phyloP scores from a whole-genome alignment of 148 eudicot genomes.

The Heliamphora exappendiculata region DNA sequence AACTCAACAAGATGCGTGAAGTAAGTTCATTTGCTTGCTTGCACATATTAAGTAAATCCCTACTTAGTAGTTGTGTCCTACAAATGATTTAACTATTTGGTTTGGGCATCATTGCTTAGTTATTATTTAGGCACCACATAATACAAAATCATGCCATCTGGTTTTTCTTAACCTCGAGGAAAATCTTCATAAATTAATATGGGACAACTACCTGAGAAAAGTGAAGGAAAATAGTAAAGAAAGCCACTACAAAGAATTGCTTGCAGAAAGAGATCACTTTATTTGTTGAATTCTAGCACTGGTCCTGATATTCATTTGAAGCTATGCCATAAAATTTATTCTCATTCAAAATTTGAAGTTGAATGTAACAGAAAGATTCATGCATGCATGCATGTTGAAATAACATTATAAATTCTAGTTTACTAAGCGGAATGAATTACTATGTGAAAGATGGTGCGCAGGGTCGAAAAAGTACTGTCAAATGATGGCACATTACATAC shows the following conservation, averaged over 20 bases:
- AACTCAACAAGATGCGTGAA: constrained; percentile 78
- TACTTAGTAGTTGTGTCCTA: neutral
- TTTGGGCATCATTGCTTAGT: neutral
- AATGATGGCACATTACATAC: constrained; percentile 27
- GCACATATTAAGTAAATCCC: neutral
- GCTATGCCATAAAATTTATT: neutral
- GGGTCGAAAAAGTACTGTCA: constrained; percentile 60
- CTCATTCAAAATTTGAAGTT: neutral
- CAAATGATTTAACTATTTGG: neutral
- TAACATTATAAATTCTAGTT: constrained; percentile 1
- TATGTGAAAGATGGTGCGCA: constrained; percentile 70
- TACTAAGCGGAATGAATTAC: constrained; percentile 15
- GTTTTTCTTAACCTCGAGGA: neutral
- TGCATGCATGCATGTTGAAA: neutral
- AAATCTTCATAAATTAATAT: neutral
- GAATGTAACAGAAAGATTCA: neutral
- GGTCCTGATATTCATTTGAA: no score
- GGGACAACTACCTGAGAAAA: neutral
- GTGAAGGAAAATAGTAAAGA: neutral
- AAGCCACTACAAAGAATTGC: neutral
- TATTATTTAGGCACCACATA: neutral
- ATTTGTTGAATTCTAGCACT: neutral
- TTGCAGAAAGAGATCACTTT: neutral
- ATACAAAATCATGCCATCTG: neutral
- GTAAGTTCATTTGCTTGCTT: constrained; percentile 40